Evolutionary conservation across 768 basidiomycete genomes (phyloP).

Genomic region (Tremella yokohamensis): DNA sequence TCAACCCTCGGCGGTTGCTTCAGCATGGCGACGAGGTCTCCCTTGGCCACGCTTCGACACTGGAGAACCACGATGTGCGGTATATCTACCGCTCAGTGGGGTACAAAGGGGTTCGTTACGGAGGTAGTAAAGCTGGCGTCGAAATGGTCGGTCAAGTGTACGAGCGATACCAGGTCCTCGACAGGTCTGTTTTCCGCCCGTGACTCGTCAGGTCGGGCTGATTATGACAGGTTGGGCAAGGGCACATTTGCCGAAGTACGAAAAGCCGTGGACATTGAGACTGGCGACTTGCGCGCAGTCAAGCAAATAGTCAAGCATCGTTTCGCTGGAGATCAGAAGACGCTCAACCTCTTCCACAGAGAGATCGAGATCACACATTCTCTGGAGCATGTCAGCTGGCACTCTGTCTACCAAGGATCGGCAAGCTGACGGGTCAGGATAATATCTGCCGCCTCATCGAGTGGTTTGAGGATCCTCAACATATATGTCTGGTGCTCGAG

Average conservation of each 20-base stretch:
- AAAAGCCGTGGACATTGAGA: slow-evolving; percentile 69
- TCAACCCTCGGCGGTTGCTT: slow-evolving; percentile 62
- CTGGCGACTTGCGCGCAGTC: slow-evolving; percentile 75
- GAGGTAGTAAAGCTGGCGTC: slow-evolving; percentile 21
- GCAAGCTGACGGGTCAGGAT: slow-evolving; percentile 50
- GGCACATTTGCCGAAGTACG: slow-evolving; percentile 89
- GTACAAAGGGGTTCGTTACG: slow-evolving; percentile 21
- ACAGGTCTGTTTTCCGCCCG: slow-evolving; percentile 31
- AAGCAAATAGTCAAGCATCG: slow-evolving; percentile 54
- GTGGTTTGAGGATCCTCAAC: slow-evolving; percentile 64
- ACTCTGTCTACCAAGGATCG: no score
- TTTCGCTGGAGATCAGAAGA: slow-evolving; percentile 41
- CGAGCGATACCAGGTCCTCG: slow-evolving; percentile 51
- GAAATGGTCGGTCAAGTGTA: slow-evolving; percentile 51
- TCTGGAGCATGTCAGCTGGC: slow-evolving; percentile 60
- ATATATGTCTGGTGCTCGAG: slow-evolving; percentile 66
- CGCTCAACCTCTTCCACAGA: slow-evolving; percentile 57
- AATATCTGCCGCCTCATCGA: slow-evolving; percentile 80
- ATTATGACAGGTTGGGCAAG: slow-evolving; percentile 61
- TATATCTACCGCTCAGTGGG: slow-evolving; percentile 48
- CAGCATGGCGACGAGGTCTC: slow-evolving; percentile 81
- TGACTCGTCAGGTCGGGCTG: slow-evolving; percentile 8
- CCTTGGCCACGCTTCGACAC: slow-evolving; percentile 62
- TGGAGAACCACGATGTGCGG: slow-evolving; percentile 57
- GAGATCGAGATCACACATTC: slow-evolving; percentile 76